Evolutionary conservation across 2,329 filamentous ascomycete genomes (phyloP), one percentile per base, ranked within the genome.

Genomic region (Cytospora piceae): DNA sequence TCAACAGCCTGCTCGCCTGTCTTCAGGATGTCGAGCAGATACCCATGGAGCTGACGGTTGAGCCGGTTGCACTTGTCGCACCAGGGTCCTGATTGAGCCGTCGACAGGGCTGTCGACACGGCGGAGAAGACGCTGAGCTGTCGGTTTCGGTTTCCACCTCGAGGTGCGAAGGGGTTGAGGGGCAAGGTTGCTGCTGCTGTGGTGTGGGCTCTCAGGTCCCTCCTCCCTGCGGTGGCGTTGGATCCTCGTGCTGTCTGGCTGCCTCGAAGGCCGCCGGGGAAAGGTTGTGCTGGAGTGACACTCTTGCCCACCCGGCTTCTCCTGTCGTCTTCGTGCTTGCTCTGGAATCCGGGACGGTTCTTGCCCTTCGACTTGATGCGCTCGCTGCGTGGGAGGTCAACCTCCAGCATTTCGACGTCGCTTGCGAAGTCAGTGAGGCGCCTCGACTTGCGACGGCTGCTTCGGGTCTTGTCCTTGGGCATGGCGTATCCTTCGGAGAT

Each of bases 31-130:
- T 51, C 46, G 49, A 59, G 37, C n/a, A 67, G 58, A 12, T 56
- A 59, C 22, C 59, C 53, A n/a, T 59, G 62, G 17, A 65, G 66
- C 22, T 39, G 55, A 55, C 59, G 66, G 59, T 67, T 63, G 29
- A 58, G 42, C 14, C 39, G 37, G 54, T 27, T 37, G 31, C 66
- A 67, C 31, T 42, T 54, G 34, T 59, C 58, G 49, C 66, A 65
- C 42, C 51, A 67, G 34, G 62, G 53, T 12, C 42, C 51, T 4
- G 54, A 8, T 4, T 37, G 32, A 12, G 22, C 9, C 24, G 27
- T 15, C 22, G 57, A 39, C 37, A 60, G 51, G 11, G 34, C 2
- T 15, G 34, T 9, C 14, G 64, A 63, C 15, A 22, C 42, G 31
- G 53, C 15, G 14, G 61, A 65, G 15, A 49, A 6, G 55, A 39